Evolutionary conservation across 768 basidiomycete species (phyloP), one percentile per base, ranked within the genome.

Genomic region (Amanita pallidorosea): DNA sequence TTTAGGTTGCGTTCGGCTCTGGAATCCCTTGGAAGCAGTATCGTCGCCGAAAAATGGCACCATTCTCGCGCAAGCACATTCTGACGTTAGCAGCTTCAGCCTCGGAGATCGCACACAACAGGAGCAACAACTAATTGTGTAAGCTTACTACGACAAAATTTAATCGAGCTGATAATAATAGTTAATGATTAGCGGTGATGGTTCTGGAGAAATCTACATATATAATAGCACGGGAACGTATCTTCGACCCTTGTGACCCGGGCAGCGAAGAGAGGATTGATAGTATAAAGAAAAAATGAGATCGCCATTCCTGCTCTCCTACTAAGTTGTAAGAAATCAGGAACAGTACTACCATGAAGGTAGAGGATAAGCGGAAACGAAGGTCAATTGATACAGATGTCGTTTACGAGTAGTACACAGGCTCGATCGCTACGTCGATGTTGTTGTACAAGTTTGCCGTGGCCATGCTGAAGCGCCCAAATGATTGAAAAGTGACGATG

Each of bases 1-100:
- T 40, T 37, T 58, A 85, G 84, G 84, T n/a, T 83, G 81, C 58
- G 73, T 88, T 8, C 71, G 83, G 23, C 56, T 84, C 33, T 88
- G 84, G 84, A 75, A 85, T 57, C 73, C 80, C 5, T 63, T 67
- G 22, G 59, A 65, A n/a, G 68, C 76, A 1, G 56, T 55, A 1
- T 58, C 62, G 6, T 64, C 70, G 46, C 58, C 62, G 2, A 51
- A 56, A 3, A 78, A 81, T 60, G 81, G 78, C 13, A 62, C 43
- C 2, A 60, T 77, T 7, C 56, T 86, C 12, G 81, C 75, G 4
- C 70, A 77, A 55, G 70, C 72, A 5, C 67, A 72, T 55, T 76
- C 74, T 11, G 82, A 86, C 56, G 67, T 85, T 22, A 77, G 69
- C 0, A 63, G 72, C 52, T 85, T 86, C 59, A 70, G 74, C 1